A percentile compares a stretch with the other conserved stretches of the same genome.
These are phyloP conservation scores for Trichomonascaceae sp. DNA, from an alignment of 1,139 yeast species.

Conservation along the genomic window DNA sequence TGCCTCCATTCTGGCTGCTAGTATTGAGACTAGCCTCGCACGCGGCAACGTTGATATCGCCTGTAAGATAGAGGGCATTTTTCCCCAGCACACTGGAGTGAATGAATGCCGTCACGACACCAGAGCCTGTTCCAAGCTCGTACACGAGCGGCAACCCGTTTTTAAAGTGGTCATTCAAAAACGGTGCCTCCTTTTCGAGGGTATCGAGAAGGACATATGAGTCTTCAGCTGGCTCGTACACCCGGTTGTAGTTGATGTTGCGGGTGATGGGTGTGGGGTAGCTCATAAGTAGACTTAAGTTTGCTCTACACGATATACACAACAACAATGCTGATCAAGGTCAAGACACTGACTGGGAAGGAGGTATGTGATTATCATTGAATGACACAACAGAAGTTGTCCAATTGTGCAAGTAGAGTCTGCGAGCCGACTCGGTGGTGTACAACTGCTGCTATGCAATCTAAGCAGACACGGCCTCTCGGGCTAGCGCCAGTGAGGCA, in stretches of 20 bases:
- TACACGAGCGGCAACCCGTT: conserved; percentile 40
- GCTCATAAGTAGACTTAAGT: not conserved
- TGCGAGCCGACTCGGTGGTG: too few relatives aligned
- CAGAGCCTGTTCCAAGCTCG: conserved; percentile 92
- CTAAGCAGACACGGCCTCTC: too few relatives aligned
- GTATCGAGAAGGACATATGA: conserved; percentile 70
- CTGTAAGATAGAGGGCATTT: conserved; percentile 42
- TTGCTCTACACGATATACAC: not conserved
- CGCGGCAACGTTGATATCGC: conserved; percentile 75
- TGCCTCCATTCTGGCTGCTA: conserved; percentile 33
- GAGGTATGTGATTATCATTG: conserved; percentile 44
- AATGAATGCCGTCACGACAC: conserved; percentile 68
- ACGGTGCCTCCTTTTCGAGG: conserved; percentile 44
- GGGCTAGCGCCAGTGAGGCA: too few relatives aligned
- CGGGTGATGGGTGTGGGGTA: conserved; percentile 39
- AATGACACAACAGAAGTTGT: too few relatives aligned
- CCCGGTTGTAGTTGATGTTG: conserved; percentile 36
- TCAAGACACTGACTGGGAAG: conserved; percentile 40
- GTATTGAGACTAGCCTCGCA: conserved; percentile 44
- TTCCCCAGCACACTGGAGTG: conserved; percentile 36
- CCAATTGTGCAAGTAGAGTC: too few relatives aligned
- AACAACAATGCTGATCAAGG: conserved; percentile 58
- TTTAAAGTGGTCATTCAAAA: conserved; percentile 3
- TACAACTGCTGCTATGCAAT: too few relatives aligned
- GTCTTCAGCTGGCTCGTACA: conserved; percentile 93